Base-by-base conservation (phyloP, 1,139 yeast species). In the Wickerhamomyces sp. region DNA sequence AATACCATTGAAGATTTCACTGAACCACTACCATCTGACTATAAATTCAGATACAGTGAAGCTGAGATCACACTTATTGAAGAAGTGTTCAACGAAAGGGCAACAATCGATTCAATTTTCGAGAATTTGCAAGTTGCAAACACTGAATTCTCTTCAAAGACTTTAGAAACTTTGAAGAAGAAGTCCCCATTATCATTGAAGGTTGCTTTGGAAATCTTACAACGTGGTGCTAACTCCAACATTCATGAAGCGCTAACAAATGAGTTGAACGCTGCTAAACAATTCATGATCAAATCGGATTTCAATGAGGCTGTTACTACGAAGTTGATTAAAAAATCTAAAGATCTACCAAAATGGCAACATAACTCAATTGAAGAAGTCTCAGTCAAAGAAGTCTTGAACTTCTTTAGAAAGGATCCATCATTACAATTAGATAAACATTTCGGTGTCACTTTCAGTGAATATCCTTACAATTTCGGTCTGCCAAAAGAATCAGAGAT, bases 391-490 rank as follows among this genome's bases (percentile, higher is more conserved):
- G 45, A 56, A 52, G 34, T 55, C 50, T 8, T 58, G 54, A 51
- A 52, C 40, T 56, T 53, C 40, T 52, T 56, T 45, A 56, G 56
- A 43, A 37, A 54, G n/a, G 61, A 54, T 39, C 44, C 65, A 13
- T 43, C 46, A 3, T 46, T 59, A 30, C 50, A 57, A 32, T 50
- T 79, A 56, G 65, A 75, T 50, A 63, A 69, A 56, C 69, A 66
- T 60, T 71, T 74, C 51, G 74, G 77, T 41, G 66, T 74, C 44
- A 77, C 83, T 55, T 88, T 75, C 67, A 65, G 66, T 39, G 65
- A 75, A 43, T 86, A 91, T 63, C 96, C 96, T 33, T 79, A 76
- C 66, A 74, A 78, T 59, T 85, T 79, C 74, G 96, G 95, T 34
- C 74, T 93, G 54, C 98, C 98, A 43, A 71, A 78, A 45, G 52